A percentile compares a stretch with the other conserved stretches of the same genome.
phyloP scores from a whole-genome alignment of 331 rosid genomes.

The Dryas integrifolia region DNA sequence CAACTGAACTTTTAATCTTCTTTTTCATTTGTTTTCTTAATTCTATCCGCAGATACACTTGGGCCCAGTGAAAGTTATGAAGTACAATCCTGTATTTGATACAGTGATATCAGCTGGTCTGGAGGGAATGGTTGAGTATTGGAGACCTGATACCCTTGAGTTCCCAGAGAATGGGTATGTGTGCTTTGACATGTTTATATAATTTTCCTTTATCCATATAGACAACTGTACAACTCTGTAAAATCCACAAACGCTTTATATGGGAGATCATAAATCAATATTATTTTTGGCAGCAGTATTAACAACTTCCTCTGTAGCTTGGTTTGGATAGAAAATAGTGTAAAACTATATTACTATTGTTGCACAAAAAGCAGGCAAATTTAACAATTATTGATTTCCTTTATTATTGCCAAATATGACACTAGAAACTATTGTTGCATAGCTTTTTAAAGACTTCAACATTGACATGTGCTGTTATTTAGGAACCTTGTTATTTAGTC shows the following conservation, averaged over 20 bases:
- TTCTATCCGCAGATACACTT: slow-evolving; percentile 56
- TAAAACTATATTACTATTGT: background rate
- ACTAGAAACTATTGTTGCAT: background rate
- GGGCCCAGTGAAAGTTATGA: slow-evolving; percentile 83
- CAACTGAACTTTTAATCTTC: background rate
- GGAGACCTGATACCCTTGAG: slow-evolving; percentile 72
- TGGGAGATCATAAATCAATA: background rate
- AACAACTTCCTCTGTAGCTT: background rate
- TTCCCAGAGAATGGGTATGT: slow-evolving; percentile 83
- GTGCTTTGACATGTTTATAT: slow-evolving; percentile 9
- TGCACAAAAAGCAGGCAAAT: background rate
- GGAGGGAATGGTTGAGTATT: slow-evolving; percentile 84
- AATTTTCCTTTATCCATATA: background rate
- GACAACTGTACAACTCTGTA: background rate
- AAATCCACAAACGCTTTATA: background rate
- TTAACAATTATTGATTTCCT: background rate
- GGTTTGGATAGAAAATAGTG: background rate
- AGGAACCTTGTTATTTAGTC: background rate
- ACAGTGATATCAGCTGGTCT: slow-evolving; percentile 78
- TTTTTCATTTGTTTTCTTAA: background rate
- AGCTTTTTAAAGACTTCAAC: background rate
- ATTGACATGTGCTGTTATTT: slow-evolving; percentile 1
- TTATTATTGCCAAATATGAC: background rate
- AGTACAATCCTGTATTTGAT: slow-evolving; percentile 69
- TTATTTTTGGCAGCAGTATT: background rate